Evolutionary conservation across 2,329 filamentous ascomycete species (phyloP), one percentile per base, ranked within the genome.

Genomic region (Beauveria bassiana): DNA sequence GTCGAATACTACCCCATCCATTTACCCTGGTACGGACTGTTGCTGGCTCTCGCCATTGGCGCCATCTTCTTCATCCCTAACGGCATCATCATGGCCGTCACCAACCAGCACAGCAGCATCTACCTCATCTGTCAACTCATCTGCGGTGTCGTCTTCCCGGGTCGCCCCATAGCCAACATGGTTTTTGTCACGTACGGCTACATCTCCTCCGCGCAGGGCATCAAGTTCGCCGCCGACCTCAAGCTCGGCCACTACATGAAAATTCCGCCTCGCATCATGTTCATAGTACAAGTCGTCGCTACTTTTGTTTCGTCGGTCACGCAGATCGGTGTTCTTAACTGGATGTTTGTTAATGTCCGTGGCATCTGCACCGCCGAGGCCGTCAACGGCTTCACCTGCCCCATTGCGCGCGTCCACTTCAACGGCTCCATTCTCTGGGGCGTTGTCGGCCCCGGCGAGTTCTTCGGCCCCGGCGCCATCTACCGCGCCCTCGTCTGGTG

Each of bases 181-280:
- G 90, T 96, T 42, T 96, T 96, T 68, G 90, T 93, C 53, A 95
- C 90, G 0, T 96, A 95, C 71, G 91, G 90, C 64, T 96, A 95
- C 74, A 95, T 95, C 70, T 92, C 89, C 5, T 93, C 89, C 0
- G 89, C 90, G 0, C 91, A 96, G 75, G 91, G 91, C 31, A 88
- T 96, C 72, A 95, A 96, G 70, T 96, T 96, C 70, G 88, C 90
- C 1, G 87, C 89, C 2, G 91, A 96, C 71, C 81, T 96, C 56
- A 96, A 96, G 73, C 82, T 96, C 0, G 91, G 89, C 14, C 89
- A 93, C 70, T 93, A 93, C 74, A 92, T 93, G 88, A 92, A 93
- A 73, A 90, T 93, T 16, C 90, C 90, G 1, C 90, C 89, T 0
- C 82, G 87, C n/a, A 86, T 89, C 54, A 80, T 92, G 52, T 93